Evolutionary conservation across 2,329 filamentous ascomycete genomes (phyloP), one percentile per base, ranked within the genome.

Genomic region (Penicillium sp.): DNA sequence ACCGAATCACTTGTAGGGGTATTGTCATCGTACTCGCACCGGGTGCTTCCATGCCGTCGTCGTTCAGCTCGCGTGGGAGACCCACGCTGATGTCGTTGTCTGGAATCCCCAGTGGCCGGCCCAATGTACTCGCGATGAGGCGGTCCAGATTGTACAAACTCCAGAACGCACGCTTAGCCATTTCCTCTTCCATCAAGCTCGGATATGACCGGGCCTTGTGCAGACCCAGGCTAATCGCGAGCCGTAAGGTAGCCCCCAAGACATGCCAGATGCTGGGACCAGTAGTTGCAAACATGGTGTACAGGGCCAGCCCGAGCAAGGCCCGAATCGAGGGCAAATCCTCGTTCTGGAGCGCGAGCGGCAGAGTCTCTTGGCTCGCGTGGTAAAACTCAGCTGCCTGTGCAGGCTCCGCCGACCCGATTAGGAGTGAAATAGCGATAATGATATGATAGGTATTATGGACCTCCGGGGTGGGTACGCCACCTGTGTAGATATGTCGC

Each of bases 111-210:
- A 78, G 57, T 3, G 77, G 77, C 27, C 77, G 72, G 14, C 74
- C 74, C 0, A 79, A 60, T 0, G 76, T 78, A 27, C 73, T 73
- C 0, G 76, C 73, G 44, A 77, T 76, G 31, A 77, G 68, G 19
- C 77, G 70, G 52, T 79, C 77, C 2, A 79, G 68, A n/a, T 78
- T 78, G 58, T 79, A 78, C 7, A 77, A 66, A 63, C 75, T 77
- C 77, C 77, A 79, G 58, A 79, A 79, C 1, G 73, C 74, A n/a
- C 77, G 73, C 55, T 77, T 78, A 2, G 72, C 65, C 70, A 78
- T 74, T 54, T 79, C 75, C 33, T 76, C 71, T 47, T 77, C 75
- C 7, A 70, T 50, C 44, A 71, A 31, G 51, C 63, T 70, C 4
- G 70, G 56, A 36, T 68, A 63, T 1, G 69, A 64, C 24, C 70